phyloP scores from a whole-genome alignment of 176 grass and related monocot genomes.

The Eragrostis curvula region DNA sequence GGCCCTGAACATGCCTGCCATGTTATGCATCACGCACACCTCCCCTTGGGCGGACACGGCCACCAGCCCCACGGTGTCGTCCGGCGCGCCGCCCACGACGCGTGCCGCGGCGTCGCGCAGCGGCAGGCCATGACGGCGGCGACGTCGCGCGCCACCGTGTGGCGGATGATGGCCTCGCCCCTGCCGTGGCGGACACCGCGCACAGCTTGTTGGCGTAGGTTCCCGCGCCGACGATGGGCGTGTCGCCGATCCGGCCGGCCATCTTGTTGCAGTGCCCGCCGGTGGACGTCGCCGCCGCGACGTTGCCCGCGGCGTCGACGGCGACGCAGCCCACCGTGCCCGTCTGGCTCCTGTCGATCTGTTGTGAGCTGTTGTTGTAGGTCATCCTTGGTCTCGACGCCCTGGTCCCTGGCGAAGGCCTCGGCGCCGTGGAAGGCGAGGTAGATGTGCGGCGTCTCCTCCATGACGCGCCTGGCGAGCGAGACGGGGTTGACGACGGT shows the following conservation, averaged over 20 bases:
- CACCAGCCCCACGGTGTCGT: conserved; percentile 67
- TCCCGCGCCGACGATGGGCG: conserved; percentile 74
- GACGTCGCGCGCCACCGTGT: conserved; percentile 75
- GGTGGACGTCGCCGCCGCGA: conserved; percentile 80
- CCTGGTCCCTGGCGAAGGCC: conserved; percentile 77
- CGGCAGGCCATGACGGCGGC: conserved; percentile 71
- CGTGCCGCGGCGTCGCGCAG: conserved; percentile 67
- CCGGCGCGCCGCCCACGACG: conserved; percentile 49
- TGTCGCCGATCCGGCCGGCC: conserved; percentile 85
- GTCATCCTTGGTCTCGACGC: too few species aligned
- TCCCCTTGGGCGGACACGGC: conserved; percentile 68
- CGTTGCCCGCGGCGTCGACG: conserved; percentile 58
- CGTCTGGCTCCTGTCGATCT: conserved; percentile 69
- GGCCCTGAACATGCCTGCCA: conserved; percentile 88
- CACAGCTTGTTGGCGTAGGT: conserved; percentile 77
- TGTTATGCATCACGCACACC: conserved; percentile 70
- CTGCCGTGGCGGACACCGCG: conserved; percentile 84
- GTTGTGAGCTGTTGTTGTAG: too few species aligned
- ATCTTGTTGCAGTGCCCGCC: conserved; percentile 96
- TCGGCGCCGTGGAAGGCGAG: conserved; percentile 82
- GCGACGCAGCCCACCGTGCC: conserved; percentile 92
- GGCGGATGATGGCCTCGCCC: conserved; percentile 72
- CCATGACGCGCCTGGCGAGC: conserved; percentile 84
- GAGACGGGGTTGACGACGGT: conserved; percentile 82
- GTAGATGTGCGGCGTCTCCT: conserved; percentile 92